Conservation (phyloP, 2,329 filamentous ascomycete species). For the Spiromastix sp. region DNA sequence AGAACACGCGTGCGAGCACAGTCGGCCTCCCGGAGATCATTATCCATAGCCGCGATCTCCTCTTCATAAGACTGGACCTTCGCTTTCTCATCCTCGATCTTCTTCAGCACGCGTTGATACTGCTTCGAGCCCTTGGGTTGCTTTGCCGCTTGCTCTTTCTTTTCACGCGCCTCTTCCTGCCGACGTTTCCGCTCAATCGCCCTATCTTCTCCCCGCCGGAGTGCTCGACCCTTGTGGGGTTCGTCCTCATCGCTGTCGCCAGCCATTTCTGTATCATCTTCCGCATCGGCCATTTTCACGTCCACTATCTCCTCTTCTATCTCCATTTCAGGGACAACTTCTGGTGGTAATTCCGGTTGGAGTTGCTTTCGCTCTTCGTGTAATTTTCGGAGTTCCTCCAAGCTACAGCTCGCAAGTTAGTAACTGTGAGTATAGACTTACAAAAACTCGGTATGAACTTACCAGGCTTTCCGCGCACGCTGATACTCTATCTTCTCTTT, state of each 20-base stretch:
- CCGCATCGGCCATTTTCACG: slow-evolving; percentile 32
- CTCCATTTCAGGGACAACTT: slow-evolving; percentile 33
- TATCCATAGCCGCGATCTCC: slow-evolving; percentile 75
- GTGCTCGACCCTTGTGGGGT: slow-evolving; percentile 43
- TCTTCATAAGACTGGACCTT: slow-evolving; percentile 72
- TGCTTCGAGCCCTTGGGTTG: slow-evolving; percentile 74
- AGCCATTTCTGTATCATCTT: slow-evolving; percentile 52
- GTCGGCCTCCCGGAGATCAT: slow-evolving; percentile 86
- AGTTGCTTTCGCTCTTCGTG: slow-evolving; percentile 39
- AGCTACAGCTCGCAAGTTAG: slow-evolving; percentile 14
- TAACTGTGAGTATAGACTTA: slow-evolving; percentile 1
- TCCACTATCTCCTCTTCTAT: slow-evolving; percentile 28
- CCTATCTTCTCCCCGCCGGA: slow-evolving; percentile 56
- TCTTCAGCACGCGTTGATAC: slow-evolving; percentile 75
- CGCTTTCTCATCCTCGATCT: slow-evolving; percentile 79
- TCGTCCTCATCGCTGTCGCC: slow-evolving; percentile 38
- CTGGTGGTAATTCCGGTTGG: slow-evolving; percentile 36
- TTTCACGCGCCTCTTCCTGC: slow-evolving; percentile 58
- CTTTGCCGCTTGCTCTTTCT: slow-evolving; percentile 55
- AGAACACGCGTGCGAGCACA: slow-evolving; percentile 82
- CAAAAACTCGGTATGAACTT: slow-evolving; percentile 23
- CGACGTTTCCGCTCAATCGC: slow-evolving; percentile 69
- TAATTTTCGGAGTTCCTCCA: slow-evolving; percentile 36
- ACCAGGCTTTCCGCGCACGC: slow-evolving; percentile 57
- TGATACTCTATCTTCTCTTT: slow-evolving; percentile 95